Conservation (phyloP, 73 alveolate species). For the Tetrahymena borealis region DNA sequence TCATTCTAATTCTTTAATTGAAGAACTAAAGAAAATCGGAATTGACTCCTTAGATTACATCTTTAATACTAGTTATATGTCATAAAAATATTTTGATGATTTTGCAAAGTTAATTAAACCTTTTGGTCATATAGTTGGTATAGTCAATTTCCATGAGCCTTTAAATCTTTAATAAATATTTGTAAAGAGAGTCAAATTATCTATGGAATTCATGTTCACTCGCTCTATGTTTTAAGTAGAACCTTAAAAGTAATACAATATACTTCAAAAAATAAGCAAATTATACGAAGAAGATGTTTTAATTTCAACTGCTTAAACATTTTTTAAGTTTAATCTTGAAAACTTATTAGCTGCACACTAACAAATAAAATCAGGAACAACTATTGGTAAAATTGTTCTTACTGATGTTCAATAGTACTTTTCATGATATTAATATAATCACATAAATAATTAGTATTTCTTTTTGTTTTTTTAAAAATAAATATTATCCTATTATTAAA, state of each 20-base stretch:
- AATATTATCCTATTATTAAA: too few relatives aligned
- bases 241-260: background rate
- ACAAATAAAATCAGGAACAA: background rate
- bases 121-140: background rate
- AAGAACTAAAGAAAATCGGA: background rate
- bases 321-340: background rate
- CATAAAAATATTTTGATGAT: background rate
- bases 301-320: background rate
- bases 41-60: background rate
- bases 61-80: background rate
- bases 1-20: background rate
- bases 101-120: background rate
- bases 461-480: too few relatives aligned
- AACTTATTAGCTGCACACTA: background rate
- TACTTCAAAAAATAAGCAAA: background rate
- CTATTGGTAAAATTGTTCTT: background rate
- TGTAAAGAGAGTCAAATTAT: background rate
- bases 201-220: background rate
- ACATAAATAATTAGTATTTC: too few relatives aligned
- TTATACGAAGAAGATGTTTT: background rate
- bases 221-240: background rate
- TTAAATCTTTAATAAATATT: background rate
- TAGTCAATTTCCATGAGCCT: background rate
- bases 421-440: too few relatives aligned
- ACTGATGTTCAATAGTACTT: background rate